A percentile compares a stretch with the other conserved stretches of the same genome.
These are phyloP conservation scores for Phytophthora pini DNA, from an alignment of 352 stramenopile species.

Conservation along the genomic window DNA sequence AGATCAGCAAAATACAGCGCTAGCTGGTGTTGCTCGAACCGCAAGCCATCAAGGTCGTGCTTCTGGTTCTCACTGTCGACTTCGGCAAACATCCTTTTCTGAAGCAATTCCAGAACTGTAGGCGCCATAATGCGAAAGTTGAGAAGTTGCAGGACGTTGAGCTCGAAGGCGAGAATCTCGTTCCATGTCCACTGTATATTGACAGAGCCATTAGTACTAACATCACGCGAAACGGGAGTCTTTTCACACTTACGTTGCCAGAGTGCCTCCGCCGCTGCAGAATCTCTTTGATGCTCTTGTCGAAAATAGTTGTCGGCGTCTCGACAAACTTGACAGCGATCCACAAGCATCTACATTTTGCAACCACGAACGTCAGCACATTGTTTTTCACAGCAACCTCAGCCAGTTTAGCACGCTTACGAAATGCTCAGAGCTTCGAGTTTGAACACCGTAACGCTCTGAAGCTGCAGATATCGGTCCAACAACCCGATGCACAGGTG, in stretches of 20 bases:
- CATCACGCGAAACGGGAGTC: background rate
- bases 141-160: constrained; percentile 48
- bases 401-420: constrained; percentile 32
- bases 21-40: constrained; percentile 46
- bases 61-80: constrained; percentile 13
- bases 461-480: constrained; percentile 52
- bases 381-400: background rate
- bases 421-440: constrained; percentile 70
- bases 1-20: constrained; percentile 70
- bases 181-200: constrained; percentile 64
- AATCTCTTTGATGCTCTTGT: constrained; percentile 70
- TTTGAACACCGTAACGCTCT: constrained; percentile 25
- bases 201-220: constrained; percentile 9
- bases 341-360: constrained; percentile 58
- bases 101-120: constrained; percentile 51
- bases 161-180: constrained; percentile 63
- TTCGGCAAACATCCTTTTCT: constrained; percentile 48
- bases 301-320: constrained; percentile 58
- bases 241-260: constrained; percentile 54
- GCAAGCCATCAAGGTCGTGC: constrained; percentile 13
- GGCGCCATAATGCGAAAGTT: constrained; percentile 64
- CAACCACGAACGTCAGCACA: constrained; percentile 5
- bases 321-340: constrained; percentile 80
- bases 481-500: constrained; percentile 65
- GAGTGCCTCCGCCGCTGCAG: constrained; percentile 61